phyloP scores from a whole-genome alignment of 2,329 filamentous ascomycete species.

The Fusarium torulosum region DNA sequence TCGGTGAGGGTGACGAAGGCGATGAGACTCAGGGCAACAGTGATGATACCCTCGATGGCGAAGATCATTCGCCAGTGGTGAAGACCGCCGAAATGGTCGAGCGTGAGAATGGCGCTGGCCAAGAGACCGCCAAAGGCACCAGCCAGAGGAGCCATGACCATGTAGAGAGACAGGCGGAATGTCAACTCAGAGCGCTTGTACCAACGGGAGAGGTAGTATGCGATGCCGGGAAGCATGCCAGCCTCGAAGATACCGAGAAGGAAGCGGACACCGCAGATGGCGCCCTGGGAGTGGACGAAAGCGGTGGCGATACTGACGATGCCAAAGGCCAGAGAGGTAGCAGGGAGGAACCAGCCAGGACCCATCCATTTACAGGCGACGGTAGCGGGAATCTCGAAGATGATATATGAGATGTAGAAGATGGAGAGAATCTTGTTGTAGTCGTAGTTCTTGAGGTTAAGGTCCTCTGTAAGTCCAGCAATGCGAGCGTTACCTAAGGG shows the following conservation, averaged over 20 bases:
- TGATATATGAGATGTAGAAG: conserved; percentile 75
- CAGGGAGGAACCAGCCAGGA: conserved; percentile 73
- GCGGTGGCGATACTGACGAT: conserved; percentile 70
- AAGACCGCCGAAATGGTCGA: conserved; percentile 67
- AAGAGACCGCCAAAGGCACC: conserved; percentile 77
- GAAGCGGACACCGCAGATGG: conserved; percentile 69
- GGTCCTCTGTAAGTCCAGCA: conserved; percentile 68
- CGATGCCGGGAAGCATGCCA: conserved; percentile 74
- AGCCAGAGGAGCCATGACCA: conserved; percentile 74
- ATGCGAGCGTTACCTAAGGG: conserved; percentile 62
- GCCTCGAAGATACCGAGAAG: conserved; percentile 73
- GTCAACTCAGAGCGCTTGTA: conserved; percentile 72
- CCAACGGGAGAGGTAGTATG: conserved; percentile 74
- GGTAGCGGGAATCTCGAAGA: conserved; percentile 74
- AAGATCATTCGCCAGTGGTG: conserved; percentile 78
- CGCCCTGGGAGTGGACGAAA: conserved; percentile 65
- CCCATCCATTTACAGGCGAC: conserved; percentile 74
- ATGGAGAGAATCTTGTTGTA: conserved; percentile 72
- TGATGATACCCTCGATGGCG: conserved; percentile 75
- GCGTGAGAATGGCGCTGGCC: conserved; percentile 70
- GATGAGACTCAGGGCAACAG: conserved; percentile 64
- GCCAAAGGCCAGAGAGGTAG: conserved; percentile 68
- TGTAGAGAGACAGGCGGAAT: conserved; percentile 73
- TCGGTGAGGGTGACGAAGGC: conserved; percentile 74
- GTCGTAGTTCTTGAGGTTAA: conserved; percentile 68